phyloP scores from a whole-genome alignment of 2,329 filamentous ascomycete species.

The Nothopassalora personata region DNA sequence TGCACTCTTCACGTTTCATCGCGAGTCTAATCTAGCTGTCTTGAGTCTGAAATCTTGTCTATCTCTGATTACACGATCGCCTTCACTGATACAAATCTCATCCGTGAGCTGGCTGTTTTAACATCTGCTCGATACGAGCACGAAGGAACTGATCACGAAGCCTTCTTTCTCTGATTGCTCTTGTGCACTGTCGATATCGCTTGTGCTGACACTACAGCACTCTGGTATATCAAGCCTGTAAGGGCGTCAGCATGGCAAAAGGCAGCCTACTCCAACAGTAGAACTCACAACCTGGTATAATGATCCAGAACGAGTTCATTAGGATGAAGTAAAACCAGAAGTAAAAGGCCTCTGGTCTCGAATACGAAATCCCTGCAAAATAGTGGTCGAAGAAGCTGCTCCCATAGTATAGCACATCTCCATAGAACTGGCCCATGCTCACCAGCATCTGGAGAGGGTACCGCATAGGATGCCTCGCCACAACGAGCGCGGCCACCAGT shows the following conservation, averaged over 20 bases:
- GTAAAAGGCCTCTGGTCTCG: conserved; percentile 58
- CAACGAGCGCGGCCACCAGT: conserved; percentile 51
- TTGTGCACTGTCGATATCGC: conserved; percentile 22
- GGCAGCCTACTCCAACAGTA: not conserved
- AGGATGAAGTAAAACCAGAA: conserved; percentile 63
- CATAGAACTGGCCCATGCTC: conserved; percentile 60
- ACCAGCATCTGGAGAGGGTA: conserved; percentile 57
- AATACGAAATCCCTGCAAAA: conserved; percentile 50
- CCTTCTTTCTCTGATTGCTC: conserved; percentile 24
- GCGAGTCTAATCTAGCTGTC: not conserved
- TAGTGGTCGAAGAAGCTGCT: conserved; percentile 59
- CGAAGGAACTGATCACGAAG: conserved; percentile 3
- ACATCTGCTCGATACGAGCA: not conserved
- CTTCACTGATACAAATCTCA: not conserved
- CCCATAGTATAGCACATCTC: conserved; percentile 59
- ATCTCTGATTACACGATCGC: not conserved
- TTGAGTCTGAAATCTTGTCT: not conserved
- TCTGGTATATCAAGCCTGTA: conserved; percentile 28
- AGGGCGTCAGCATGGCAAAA: conserved; percentile 7
- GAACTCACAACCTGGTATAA: conserved; percentile 53
- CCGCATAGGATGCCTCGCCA: conserved; percentile 50
- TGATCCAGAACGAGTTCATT: conserved; percentile 63
- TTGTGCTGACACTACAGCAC: conserved; percentile 18
- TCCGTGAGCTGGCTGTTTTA: no score
- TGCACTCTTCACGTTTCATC: not conserved